Conservation (phyloP, 768 basidiomycete species). For the Scleroderma bovista region DNA sequence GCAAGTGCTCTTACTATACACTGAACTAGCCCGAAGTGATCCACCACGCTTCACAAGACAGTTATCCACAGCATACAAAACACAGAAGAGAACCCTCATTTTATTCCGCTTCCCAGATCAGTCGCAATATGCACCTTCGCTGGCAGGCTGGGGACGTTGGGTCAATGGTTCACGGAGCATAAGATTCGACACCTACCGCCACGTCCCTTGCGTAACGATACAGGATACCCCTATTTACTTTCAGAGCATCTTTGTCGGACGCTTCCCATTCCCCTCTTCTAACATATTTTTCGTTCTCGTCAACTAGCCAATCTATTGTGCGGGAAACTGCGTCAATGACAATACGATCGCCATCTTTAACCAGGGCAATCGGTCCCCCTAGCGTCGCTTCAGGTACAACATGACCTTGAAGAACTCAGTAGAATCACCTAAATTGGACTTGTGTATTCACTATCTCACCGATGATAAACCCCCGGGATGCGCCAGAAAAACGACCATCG, state of each 20-base stretch:
- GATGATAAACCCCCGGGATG: conserved; percentile 62
- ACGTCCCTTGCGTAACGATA: conserved; percentile 82
- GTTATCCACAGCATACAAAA: no score
- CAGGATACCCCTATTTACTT: conserved; percentile 69
- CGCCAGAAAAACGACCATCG: conserved; percentile 87
- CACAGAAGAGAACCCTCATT: no score
- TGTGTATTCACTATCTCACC: conserved; percentile 29
- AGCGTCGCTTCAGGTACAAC: conserved; percentile 62
- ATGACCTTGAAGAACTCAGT: conserved; percentile 43
- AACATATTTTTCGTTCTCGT: conserved; percentile 55
- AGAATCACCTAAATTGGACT: conserved; percentile 35
- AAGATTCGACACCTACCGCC: conserved; percentile 52
- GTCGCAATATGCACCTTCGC: conserved; percentile 77
- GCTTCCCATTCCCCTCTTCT: conserved; percentile 67
- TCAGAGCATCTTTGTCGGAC: conserved; percentile 56
- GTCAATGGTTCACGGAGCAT: conserved; percentile 5
- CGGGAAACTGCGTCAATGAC: conserved; percentile 64
- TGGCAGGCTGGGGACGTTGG: conserved; percentile 56
- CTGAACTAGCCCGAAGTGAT: no score
- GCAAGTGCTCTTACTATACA: no score
- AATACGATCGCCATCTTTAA: conserved; percentile 77
- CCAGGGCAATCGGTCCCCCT: conserved; percentile 85
- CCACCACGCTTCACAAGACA: no score
- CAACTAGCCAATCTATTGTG: conserved; percentile 68
- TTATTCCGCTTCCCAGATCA: conserved; percentile 26